Evolutionary conservation across 441 rosid species (phyloP), one percentile per base, ranked within the genome.

Genomic region (Populus trichocarpa): DNA sequence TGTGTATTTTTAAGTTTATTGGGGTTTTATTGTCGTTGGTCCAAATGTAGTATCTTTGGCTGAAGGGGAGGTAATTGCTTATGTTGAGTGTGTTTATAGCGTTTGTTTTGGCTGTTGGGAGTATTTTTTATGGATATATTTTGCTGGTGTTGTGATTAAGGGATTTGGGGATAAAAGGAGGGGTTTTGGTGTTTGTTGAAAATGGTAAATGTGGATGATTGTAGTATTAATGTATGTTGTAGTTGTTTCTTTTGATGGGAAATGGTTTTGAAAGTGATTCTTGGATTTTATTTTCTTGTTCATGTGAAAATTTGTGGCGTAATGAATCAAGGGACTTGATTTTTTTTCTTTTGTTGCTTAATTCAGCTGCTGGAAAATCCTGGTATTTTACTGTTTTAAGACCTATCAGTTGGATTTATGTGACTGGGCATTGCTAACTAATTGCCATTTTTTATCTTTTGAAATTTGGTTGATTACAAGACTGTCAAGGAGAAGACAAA

Each of bases 401-500:
- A 35, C 40, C 68, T 36, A 50, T 30, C 33, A 14, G 14, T 59
- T 76, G 73, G 38, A 72, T 14, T 53, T 8, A 25, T 73, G 6
- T 72, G 12, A 66, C 35, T 46, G 32, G 26, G 63, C 42, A 40
- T 32, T 63, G 77, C 46, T 7, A 6, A 26, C 75, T 64, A 70
- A 74, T 35, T 32, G 72, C 35, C 25, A 30, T 59, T 42, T 76
- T 59, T 76, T 3, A 14, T 8, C 23, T 28, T 78, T 61, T 75
- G 67, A 28, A 26, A 26, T 16, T 72, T 16, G 33, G 25, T 32
- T 68, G 16, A 46, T 65, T 46, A 78, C 80, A 93, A 94, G 98
- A 80, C 67, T 83, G 77, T 80, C 36, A 91, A 80, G 88, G 96
- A 92, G 73, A 81, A 81, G 75, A 74, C 73, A 69, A 86, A 81